A percentile compares a stretch with the other conserved stretches of the same genome.
Conservation (phyloP, 2,329 filamentous ascomycete species). For the Amesomyces nigricolor region DNA sequence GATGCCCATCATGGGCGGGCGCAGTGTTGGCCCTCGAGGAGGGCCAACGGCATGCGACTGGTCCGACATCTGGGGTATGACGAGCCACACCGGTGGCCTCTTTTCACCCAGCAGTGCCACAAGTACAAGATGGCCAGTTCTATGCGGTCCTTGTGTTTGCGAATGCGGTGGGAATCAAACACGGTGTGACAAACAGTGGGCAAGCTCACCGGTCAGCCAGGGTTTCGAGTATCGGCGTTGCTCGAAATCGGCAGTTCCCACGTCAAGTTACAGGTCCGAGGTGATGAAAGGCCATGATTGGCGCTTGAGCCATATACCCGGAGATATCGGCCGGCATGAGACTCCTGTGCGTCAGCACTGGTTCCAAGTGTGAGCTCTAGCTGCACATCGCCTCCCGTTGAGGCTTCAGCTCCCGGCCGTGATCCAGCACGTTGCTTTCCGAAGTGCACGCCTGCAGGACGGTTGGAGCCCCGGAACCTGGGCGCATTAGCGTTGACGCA, state of each 20-base stretch:
- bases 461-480: constrained; percentile 4
- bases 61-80: neutral
- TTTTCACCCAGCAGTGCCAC: neutral
- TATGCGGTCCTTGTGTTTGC: neutral
- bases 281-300: constrained; percentile 7
- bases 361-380: neutral
- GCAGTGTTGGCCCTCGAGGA: neutral
- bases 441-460: constrained; percentile 2
- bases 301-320: neutral
- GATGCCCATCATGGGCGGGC: neutral
- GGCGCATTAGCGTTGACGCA: constrained; percentile 8
- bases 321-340: constrained; percentile 1
- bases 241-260: constrained; percentile 8
- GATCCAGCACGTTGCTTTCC: constrained; percentile 14
- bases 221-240: neutral
- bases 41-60: neutral
- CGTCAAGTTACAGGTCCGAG: neutral
- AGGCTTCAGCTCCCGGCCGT: neutral
- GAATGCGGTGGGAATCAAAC: neutral
- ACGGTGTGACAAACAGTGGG: neutral
- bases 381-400: neutral
- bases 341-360: neutral
- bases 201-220: constrained; percentile 14
- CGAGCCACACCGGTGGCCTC: neutral
- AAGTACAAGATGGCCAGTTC: neutral